phyloP scores from a whole-genome alignment of 176 grass and related monocot species.

The Carex pumila region DNA sequence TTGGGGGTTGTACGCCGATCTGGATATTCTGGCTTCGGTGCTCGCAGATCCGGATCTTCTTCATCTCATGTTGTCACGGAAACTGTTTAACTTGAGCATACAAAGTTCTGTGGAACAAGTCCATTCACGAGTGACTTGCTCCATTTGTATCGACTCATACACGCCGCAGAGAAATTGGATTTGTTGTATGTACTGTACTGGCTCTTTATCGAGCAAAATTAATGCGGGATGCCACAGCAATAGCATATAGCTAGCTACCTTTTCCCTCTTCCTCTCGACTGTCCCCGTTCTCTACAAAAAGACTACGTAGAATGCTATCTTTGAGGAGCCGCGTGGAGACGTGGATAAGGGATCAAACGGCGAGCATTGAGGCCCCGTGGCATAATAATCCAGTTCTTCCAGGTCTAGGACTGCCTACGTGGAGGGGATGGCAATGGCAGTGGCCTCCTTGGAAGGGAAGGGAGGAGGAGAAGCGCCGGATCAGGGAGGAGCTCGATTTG shows the following conservation, averaged over 20 bases:
- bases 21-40: no score
- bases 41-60: no score
- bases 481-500: slow-evolving; percentile 62
- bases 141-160: neutral
- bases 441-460: slow-evolving; percentile 31
- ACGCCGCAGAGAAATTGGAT: neutral
- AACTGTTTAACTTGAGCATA: no score
- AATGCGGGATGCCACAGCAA: slow-evolving; percentile 1
- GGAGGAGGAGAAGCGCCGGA: slow-evolving; percentile 44
- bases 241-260: neutral
- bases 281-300: slow-evolving; percentile 9
- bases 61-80: no score
- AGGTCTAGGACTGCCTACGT: neutral
- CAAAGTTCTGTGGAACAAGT: no score
- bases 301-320: slow-evolving; percentile 19
- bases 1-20: no score
- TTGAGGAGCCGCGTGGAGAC: slow-evolving; percentile 57
- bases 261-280: neutral
- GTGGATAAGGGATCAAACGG: slow-evolving; percentile 56
- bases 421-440: slow-evolving; percentile 26
- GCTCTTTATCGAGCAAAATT: neutral
- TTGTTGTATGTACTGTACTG: neutral
- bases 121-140: no score
- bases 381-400: slow-evolving; percentile 23
- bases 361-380: slow-evolving; percentile 38